phyloP scores from a whole-genome alignment of 1,284 basidiomycete genomes.

The Leccinum ponderosum region DNA sequence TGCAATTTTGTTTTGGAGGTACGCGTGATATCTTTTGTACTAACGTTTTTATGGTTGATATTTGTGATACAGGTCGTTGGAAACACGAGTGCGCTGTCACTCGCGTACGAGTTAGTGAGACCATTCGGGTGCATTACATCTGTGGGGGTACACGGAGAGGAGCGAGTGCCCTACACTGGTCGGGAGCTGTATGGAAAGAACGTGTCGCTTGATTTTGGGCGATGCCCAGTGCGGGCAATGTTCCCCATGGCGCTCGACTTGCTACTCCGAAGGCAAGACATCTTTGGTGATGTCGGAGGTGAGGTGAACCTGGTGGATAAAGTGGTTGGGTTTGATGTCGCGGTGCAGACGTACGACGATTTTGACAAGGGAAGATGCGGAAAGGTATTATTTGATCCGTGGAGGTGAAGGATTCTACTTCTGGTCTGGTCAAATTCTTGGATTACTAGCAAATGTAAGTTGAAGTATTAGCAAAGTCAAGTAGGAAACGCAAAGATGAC shows the following conservation, averaged over 20 bases:
- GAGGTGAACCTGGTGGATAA: constrained; percentile 62
- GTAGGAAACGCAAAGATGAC: background rate
- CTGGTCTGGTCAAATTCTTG: background rate
- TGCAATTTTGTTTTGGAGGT: constrained; percentile 71
- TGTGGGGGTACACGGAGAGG: constrained; percentile 71
- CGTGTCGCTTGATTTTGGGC: constrained; percentile 78
- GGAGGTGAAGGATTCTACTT: background rate
- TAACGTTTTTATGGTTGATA: background rate
- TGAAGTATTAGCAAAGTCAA: background rate
- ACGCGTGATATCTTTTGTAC: constrained; percentile 8
- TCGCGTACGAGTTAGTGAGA: constrained; percentile 78
- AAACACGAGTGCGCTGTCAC: constrained; percentile 63
- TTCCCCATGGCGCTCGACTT: constrained; percentile 74
- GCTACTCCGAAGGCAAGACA: constrained; percentile 66
- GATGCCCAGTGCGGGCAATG: constrained; percentile 84
- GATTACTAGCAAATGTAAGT: background rate
- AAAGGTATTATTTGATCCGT: constrained; percentile 49
- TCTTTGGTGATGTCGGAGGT: constrained; percentile 64
- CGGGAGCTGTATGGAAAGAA: constrained; percentile 80
- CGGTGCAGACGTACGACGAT: constrained; percentile 55
- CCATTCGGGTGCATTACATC: constrained; percentile 81
- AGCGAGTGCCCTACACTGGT: constrained; percentile 60
- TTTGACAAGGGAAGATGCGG: constrained; percentile 73
- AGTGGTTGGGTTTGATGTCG: constrained; percentile 57
- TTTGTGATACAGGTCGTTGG: constrained; percentile 69